Evolutionary conservation across 2,329 filamentous ascomycete species (phyloP), one percentile per base, ranked within the genome.

Genomic region (Chaetomium sp.): DNA sequence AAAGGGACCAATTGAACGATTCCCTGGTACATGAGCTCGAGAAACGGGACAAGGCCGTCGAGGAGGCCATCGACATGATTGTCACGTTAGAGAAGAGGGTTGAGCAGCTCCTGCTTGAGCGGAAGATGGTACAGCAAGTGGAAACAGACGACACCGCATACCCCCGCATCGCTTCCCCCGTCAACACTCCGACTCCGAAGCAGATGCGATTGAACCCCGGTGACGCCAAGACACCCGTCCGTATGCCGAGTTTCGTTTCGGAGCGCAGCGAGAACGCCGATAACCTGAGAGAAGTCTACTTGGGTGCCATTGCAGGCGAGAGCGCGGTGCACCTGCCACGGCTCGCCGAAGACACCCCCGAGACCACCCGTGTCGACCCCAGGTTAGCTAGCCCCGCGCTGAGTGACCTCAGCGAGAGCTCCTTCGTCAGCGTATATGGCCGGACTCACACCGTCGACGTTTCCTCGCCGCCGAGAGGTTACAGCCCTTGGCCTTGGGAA

Each of bases 21-120:
- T 57, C 85, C 85, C 70, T 89, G 37, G 64, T 83, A 19, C 68
- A 71, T 2, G 84, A 88, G 66, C 66, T 88, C 52, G 82, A 87
- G 60, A 84, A 84, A 69, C 76, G 85, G 14, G 86, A 89, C 68
- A 83, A 83, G 65, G 86, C 86, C 4, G 76, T 89, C 1, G 81
- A 85, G 59, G 85, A 89, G 64, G 86, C 86, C 3, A 84, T 88
- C 5, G 75, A 78, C 34, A 82, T 88, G 73, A 89, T 89, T 60
- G 79, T 86, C 50, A 74, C 74, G 32, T 71, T 88, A 12, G 86
- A 89, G 66, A 78, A 80, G 5, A 77, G 77, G 59, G 68, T 85
- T 1, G 79, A 82, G 35, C 74, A 77, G 54, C 69, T 84, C 35
- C 65, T 78, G 10, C 71, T 71, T 48, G 82, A 85, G 61, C 74